phyloP scores from a whole-genome alignment of 768 basidiomycete genomes.

The Ephemerocybe angulata region DNA sequence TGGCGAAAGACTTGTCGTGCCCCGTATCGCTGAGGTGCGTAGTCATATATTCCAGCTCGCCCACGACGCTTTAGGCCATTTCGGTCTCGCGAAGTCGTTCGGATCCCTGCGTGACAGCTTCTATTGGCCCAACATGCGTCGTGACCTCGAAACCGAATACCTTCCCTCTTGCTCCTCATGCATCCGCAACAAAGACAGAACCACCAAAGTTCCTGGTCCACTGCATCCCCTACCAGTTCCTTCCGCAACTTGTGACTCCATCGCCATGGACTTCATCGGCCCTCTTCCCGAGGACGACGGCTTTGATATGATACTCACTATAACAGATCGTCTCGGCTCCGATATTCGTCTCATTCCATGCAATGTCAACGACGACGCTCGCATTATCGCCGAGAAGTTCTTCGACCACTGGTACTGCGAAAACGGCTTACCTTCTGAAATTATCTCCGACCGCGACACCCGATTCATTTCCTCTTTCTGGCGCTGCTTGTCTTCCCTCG shows the following conservation, averaged over 20 bases:
- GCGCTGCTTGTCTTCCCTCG: conserved; percentile 22
- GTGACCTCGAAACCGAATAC: conserved; percentile 28
- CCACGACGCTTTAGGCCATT: conserved; percentile 31
- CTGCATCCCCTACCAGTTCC: conserved; percentile 20
- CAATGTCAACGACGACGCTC: not conserved
- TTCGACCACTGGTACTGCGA: conserved; percentile 27
- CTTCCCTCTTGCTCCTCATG: conserved; percentile 32
- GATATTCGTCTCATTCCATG: conserved; percentile 13
- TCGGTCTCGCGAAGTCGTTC: conserved; percentile 33
- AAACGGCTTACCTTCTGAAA: conserved; percentile 26
- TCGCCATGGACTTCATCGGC: conserved; percentile 11
- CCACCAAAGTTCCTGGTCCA: conserved; percentile 28
- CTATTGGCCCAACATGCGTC: conserved; percentile 36
- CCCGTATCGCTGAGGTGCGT: conserved; percentile 15
- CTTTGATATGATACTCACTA: conserved; percentile 1
- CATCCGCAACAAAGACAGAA: conserved; percentile 33
- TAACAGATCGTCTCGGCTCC: conserved; percentile 5
- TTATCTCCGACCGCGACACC: conserved; percentile 31
- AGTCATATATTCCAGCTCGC: conserved; percentile 23
- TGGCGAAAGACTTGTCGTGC: conserved; percentile 20
- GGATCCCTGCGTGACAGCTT: conserved; percentile 17
- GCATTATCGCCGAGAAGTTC: conserved; percentile 10
- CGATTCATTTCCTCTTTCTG: conserved; percentile 27
- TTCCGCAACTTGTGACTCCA: not conserved
- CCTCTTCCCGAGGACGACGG: too few relatives aligned